phyloP scores from a whole-genome alignment of 768 basidiomycete species.

The Hydnomerulius pinastri region DNA sequence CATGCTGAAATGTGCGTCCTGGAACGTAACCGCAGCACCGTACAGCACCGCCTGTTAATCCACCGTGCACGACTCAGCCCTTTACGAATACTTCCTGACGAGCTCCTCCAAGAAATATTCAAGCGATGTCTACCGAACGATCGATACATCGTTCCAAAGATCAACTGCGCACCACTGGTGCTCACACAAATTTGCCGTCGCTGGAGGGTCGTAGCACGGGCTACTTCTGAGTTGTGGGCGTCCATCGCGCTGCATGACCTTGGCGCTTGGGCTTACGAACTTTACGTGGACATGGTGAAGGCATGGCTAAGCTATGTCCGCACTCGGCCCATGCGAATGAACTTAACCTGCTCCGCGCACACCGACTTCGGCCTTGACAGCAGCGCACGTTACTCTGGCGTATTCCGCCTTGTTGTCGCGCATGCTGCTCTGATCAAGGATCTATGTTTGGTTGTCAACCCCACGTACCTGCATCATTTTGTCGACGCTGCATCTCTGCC shows the following conservation, averaged over 20 bases:
- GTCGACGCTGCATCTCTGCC: conserved; percentile 11
- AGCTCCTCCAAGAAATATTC: conserved; percentile 35
- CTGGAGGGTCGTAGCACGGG: conserved; percentile 30
- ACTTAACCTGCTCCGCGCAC: conserved; percentile 15
- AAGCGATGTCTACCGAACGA: conserved; percentile 25
- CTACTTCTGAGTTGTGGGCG: conserved; percentile 35
- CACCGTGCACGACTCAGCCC: conserved; percentile 31
- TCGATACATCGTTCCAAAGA: conserved; percentile 23
- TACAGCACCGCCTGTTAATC: conserved; percentile 18
- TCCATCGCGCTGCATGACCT: conserved; percentile 27
- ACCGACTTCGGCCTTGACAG: conserved; percentile 17
- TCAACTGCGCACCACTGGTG: conserved; percentile 29
- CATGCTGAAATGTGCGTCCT: conserved; percentile 19
- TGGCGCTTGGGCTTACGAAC: conserved; percentile 31
- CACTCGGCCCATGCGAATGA: conserved; percentile 25
- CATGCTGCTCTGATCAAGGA: conserved; percentile 22
- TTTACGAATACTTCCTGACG: conserved; percentile 30
- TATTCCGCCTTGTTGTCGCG: conserved; percentile 21
- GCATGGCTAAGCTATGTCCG: conserved; percentile 22
- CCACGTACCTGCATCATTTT: conserved; percentile 21
- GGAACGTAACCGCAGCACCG: conserved; percentile 16
- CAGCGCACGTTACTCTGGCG: conserved; percentile 10
- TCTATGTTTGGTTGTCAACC: conserved; percentile 18
- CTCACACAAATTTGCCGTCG: conserved; percentile 35
- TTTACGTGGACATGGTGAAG: conserved; percentile 26